A percentile compares a stretch with the other conserved stretches of the same genome.
Conservation (phyloP, 2,329 filamentous ascomycete genomes). For the Pseudogymnoascus sp. region DNA sequence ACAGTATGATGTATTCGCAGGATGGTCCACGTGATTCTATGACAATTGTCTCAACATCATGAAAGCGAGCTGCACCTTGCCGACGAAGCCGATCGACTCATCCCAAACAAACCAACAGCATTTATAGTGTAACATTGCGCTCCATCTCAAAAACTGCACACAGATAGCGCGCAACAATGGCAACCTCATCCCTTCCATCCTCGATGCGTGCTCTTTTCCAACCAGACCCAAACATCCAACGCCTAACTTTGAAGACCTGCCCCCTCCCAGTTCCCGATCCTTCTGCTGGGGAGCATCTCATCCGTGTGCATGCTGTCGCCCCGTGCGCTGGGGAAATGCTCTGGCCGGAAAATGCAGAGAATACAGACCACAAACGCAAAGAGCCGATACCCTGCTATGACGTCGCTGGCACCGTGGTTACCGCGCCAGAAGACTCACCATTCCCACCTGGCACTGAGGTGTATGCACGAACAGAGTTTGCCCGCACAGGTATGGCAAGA, state of each 20-base stretch:
- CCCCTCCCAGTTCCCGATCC: slow-evolving; percentile 21
- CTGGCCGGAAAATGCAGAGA: slow-evolving; percentile 32
- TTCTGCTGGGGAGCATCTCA: slow-evolving; percentile 30
- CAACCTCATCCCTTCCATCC: background rate
- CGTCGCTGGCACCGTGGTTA: slow-evolving; percentile 34
- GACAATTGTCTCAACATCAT: background rate
- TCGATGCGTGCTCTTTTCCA: slow-evolving; percentile 11
- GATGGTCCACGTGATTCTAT: background rate
- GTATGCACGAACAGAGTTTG: slow-evolving; percentile 32
- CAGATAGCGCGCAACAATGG: background rate
- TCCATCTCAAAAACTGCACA: background rate
- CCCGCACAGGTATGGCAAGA: slow-evolving; percentile 31
- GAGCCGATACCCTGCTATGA: slow-evolving; percentile 35
- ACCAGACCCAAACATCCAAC: slow-evolving; percentile 7
- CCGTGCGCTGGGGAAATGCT: slow-evolving; percentile 36
- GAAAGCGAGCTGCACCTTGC: background rate
- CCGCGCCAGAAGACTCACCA: slow-evolving; percentile 28
- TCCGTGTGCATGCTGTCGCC: slow-evolving; percentile 33
- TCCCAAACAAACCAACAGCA: background rate
- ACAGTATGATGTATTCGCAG: background rate
- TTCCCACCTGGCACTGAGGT: slow-evolving; percentile 34
- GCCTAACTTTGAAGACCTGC: slow-evolving; percentile 12
- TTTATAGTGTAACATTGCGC: no score
- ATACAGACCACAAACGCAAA: slow-evolving; percentile 18
- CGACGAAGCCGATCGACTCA: background rate